Evolutionary conservation across 2,329 filamentous ascomycete species (phyloP).

Genomic region (Aspergillus brasiliensis): DNA sequence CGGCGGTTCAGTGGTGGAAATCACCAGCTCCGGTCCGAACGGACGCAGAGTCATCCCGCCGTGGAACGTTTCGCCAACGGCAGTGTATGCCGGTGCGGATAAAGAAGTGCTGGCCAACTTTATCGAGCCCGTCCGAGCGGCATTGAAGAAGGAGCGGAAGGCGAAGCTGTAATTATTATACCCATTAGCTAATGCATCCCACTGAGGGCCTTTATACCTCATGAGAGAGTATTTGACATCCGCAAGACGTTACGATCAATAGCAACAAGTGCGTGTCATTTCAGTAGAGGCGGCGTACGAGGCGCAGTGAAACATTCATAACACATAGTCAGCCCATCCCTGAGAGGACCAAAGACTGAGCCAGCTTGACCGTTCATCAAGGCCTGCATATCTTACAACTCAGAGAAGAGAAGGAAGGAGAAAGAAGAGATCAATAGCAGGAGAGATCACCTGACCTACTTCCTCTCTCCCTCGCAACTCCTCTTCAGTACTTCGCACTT

Average conservation of each 20-base stretch:
- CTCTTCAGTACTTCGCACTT: too few species aligned
- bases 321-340: slow-evolving; percentile 50
- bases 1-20: slow-evolving; percentile 2
- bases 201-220: not conserved
- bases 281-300: too few species aligned
- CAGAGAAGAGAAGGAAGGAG: too few species aligned
- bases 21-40: not conserved
- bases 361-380: too few species aligned
- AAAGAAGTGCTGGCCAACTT: not conserved
- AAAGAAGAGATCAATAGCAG: too few species aligned
- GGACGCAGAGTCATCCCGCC: not conserved
- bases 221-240: not conserved
- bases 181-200: not conserved
- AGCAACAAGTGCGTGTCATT: too few species aligned
- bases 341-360: too few species aligned
- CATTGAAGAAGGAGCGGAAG: not conserved
- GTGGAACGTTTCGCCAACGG: not conserved
- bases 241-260: too few species aligned
- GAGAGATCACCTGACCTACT: too few species aligned
- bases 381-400: too few species aligned
- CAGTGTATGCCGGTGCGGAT: not conserved
- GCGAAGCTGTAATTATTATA: not conserved
- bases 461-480: too few species aligned
- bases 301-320: too few species aligned
- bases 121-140: not conserved